Evolutionary conservation across 495 filamentous ascomycete genomes (phyloP), one percentile per base, ranked within the genome.

Genomic region (Penicillium samsonianum): DNA sequence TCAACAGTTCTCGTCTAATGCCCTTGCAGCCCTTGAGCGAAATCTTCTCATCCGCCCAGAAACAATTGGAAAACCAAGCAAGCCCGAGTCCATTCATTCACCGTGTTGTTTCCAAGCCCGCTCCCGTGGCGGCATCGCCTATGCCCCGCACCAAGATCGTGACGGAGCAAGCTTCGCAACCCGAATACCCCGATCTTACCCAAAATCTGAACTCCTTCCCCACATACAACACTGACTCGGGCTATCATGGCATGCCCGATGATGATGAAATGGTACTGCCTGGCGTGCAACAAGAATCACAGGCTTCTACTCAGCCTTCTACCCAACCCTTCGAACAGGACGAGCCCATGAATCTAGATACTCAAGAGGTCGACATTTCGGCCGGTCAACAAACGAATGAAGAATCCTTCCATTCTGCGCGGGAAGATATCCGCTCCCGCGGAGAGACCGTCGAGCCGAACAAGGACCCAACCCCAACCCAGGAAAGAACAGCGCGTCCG

Each of bases 211-310:
- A 78, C 48, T 77, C 77, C 5, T 70, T 72, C 43, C 57, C 69
- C 4, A 73, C 75, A 45, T 72, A 72, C 28, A 79, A 78, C 55
- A 78, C 74, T 2, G 91, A 96, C 62, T 94, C 91, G 2, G 91
- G 91, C 40, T 95, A 95, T 62, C 87, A 92, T 80, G 90, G 88
- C 48, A 86, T 82, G 82, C 72, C 86, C 75, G 76, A 83, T 62
- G 79, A 75, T 25, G 71, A 76, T 40, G 67, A 73, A 20, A 55
- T 75, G 58, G 64, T 74, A 26, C 52, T 74, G 28, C 63, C 73
- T 8, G 67, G 70, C 44, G 62, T 67, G 51, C 69, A 74, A 40
- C 60, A 58, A 50, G 63, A 74, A 45, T 70, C 73, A 49, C 67
- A 76, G 48, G 43, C 65, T 38, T 67, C 71, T 43, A 73, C 73